Conservation (phyloP, 73 alveolate genomes). For the Halteria grandinella region DNA sequence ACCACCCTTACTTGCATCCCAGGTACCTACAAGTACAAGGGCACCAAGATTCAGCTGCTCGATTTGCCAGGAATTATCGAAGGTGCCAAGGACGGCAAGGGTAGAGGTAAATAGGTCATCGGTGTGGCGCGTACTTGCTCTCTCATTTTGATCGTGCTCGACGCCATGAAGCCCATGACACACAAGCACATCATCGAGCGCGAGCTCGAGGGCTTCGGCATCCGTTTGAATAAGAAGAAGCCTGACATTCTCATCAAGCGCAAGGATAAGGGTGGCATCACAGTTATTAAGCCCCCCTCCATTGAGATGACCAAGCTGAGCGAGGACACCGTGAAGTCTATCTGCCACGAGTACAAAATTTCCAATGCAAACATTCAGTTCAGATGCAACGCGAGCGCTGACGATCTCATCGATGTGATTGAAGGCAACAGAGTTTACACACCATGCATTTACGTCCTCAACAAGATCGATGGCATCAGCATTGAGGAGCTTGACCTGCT, state of each 20-base stretch:
- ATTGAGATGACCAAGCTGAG: constrained; percentile 78
- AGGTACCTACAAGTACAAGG: constrained; percentile 94
- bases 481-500: constrained; percentile 84
- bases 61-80: constrained; percentile 99
- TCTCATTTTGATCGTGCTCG: constrained; percentile 96
- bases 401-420: constrained; percentile 97
- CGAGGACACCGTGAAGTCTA: constrained; percentile 90
- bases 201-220: constrained; percentile 99
- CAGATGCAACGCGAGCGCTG: constrained; percentile 93
- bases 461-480: constrained; percentile 96
- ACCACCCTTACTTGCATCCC: constrained; percentile 99
- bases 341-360: constrained; percentile 90
- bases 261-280: constrained; percentile 95
- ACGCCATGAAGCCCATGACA: constrained; percentile 96
- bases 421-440: constrained; percentile 98
- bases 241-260: constrained; percentile 94
- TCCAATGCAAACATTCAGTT: constrained; percentile 91
- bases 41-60: constrained; percentile 96
- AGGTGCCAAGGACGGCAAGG: constrained; percentile 99
- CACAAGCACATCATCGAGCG: constrained; percentile 97
- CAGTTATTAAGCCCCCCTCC: constrained; percentile 70
- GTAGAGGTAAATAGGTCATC: constrained; percentile 98
- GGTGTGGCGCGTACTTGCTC: constrained; percentile 99
- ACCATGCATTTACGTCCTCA: constrained; percentile 97
- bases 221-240: constrained; percentile 91